Evolutionary conservation across 2,329 filamentous ascomycete genomes (phyloP), one percentile per base, ranked within the genome.

Genomic region (Malbranchea zuffiana): DNA sequence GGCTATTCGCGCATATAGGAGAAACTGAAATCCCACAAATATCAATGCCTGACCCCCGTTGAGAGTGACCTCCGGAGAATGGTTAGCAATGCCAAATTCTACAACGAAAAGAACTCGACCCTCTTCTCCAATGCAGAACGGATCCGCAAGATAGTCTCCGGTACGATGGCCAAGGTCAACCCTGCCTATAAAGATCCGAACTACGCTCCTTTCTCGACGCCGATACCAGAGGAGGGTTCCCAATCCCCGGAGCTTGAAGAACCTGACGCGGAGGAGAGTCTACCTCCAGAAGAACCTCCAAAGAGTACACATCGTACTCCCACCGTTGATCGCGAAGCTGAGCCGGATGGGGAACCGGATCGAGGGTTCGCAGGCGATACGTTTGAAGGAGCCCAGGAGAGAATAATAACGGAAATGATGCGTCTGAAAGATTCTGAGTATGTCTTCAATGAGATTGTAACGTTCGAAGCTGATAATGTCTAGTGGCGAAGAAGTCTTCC

Each of bases 61-160:
- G 86, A 94, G 59, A 79, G 81, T 52, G 87, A 87, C 55, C 74
- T 88, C 54, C 92, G 90, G 65, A 78, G 85, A 45, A 82, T 94
- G 71, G 80, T 93, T 38, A 72, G 76, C 46, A 94, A 93, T 53
- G 83, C 82, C 23, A 93, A 93, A 58, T 78, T 84, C 37, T 90
- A 76, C 61, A 88, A 88, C 52, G 70, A 78, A 42, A 80, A 80
- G 48, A 72, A 71, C 28, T 84, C 82, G 0, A 64, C 75, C 40
- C 69, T 81, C 24, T 88, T 80, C 53, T 80, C 85, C 28, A 85
- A 94, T 62, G 84, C 86, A 6, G 86, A 94, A 59, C 76, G 84
- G 32, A 74, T 94, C 30, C 74, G 86, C 31, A 94, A 93, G 61
- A 79, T 84, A 3, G 70, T 88, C 26, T 87, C 82, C 56, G 88